Base-by-base conservation (phyloP, 176 grass and related monocot genomes). In the Dactylis glomerata region DNA sequence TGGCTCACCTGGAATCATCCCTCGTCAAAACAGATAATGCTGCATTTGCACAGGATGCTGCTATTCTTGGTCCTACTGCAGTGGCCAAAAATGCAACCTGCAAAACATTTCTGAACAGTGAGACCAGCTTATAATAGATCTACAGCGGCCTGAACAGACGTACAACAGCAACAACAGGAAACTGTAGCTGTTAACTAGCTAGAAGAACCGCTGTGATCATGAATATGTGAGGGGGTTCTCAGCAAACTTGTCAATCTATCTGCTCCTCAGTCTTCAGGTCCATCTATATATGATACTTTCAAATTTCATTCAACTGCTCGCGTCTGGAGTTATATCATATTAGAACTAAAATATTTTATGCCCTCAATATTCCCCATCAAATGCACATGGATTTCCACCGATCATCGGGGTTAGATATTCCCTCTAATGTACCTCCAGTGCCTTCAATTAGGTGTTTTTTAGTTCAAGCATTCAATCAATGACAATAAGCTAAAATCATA, bases 31-130 rank as follows among this genome's bases (percentile, higher is more conserved):
- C 49, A 79, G 83, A 91, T 54, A 99, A 59, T 6, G 90, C 91
- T 58, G 90, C 91, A 92, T 85, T 96, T 89, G 96, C 93, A 92
- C 93, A 96, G 42, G 96, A 88, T 89, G 96, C 96, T 74, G 96
- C 96, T 79, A 99, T 82, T 88, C 96, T 95, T 79, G 96, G 96
- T 85, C 96, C 96, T 89, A 96, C 86, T 84, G 90, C 74, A 66
- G 89, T 91, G 50, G 96, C 77, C 81, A 99, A 87, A 88, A 99
- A 99, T 68, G 96, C 91, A 89, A 99, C 91, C 96, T 96, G 81
- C 33, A 40, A 87, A 88, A 73, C 28, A 62, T 76, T 50, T 76
- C 41, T 77, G 70, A 88, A 73, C 38, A 76, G 36, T 84, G 76
- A 87, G 47, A 68, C 42, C 31, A 82, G 32, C 62, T 34, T 77